These are phyloP conservation scores for Torulaspora gathmanii DNA, from an alignment of 805 yeast genomes.

Conservation along the genomic window DNA sequence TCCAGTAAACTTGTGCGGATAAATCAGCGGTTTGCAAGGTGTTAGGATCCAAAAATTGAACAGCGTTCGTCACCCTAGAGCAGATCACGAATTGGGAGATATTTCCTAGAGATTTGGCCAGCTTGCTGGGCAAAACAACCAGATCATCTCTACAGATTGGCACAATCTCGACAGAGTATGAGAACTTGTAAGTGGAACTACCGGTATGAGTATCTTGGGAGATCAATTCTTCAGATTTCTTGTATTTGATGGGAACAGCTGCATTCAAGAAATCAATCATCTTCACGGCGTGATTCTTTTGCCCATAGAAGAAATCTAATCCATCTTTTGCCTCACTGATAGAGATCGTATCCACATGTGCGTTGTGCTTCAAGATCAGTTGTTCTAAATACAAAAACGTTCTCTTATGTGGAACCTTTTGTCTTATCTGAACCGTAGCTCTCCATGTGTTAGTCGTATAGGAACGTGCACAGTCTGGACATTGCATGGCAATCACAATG, in stretches of 20 bases:
- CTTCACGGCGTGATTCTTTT: constrained; percentile 84
- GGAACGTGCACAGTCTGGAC: constrained; percentile 97
- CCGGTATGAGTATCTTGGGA: constrained; percentile 92
- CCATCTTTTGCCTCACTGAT: constrained; percentile 94
- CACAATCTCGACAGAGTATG: constrained; percentile 88
- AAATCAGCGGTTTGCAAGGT: constrained; percentile 77
- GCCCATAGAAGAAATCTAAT: constrained; percentile 85
- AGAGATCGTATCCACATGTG: constrained; percentile 89
- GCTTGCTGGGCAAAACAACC: constrained; percentile 81
- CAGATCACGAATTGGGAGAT: constrained; percentile 80
- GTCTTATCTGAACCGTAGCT: constrained; percentile 96
- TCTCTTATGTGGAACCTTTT: constrained; percentile 94
- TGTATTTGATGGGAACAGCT: constrained; percentile 78
- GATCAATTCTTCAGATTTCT: constrained; percentile 85
- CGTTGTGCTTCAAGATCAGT: constrained; percentile 84
- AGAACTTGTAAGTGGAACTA: constrained; percentile 78
- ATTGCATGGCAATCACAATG: constrained; percentile 90
- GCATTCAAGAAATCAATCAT: constrained; percentile 86
- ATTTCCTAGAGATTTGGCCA: constrained; percentile 80
- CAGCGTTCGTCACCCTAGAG: constrained; percentile 70
- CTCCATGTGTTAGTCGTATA: constrained; percentile 97
- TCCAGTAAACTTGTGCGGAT: constrained; percentile 69
- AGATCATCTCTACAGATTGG: constrained; percentile 97
- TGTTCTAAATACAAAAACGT: constrained; percentile 95
- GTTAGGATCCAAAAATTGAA: constrained; percentile 83